Conservation (phyloP, 371 early-diverging fungal species). For the Massospora cicadina region DNA sequence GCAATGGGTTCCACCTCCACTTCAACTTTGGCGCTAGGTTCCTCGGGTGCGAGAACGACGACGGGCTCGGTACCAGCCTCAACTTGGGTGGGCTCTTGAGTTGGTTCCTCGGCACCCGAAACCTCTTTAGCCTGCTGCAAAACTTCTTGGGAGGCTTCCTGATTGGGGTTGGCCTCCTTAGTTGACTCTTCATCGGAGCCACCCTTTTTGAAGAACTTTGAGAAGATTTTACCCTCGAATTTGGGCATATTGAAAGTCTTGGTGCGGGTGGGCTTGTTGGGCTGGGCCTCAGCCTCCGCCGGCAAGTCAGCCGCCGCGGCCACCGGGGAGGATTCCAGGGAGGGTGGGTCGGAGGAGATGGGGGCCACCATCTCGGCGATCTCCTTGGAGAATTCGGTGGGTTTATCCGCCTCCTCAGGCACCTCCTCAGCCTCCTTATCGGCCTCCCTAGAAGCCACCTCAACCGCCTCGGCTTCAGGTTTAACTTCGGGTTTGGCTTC, state of each 20-base stretch:
- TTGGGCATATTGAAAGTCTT: conserved; percentile 6
- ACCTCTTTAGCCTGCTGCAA: neutral
- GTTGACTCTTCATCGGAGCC: neutral
- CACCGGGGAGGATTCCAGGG: neutral
- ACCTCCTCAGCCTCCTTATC: neutral
- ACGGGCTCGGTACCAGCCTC: neutral
- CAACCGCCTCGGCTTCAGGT: neutral
- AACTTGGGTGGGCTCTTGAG: neutral
- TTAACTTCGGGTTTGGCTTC: conserved; percentile 1
- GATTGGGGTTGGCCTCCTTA: conserved; percentile 9
- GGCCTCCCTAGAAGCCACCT: neutral
- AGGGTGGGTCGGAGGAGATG: conserved; percentile 6
- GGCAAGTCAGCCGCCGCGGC: conserved; percentile 1
- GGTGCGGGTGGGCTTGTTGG: conserved; percentile 4
- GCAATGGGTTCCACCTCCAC: neutral
- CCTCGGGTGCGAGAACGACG: neutral
- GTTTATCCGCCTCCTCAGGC: neutral
- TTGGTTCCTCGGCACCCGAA: neutral
- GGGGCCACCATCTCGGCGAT: conserved; percentile 9
- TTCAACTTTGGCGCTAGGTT: neutral
- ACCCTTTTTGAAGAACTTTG: neutral
- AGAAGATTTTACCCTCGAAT: conserved; percentile 8
- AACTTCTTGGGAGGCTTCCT: neutral
- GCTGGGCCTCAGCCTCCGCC: neutral
- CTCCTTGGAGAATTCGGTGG: conserved; percentile 6